Conservation (phyloP, 768 basidiomycete genomes). For the Scleroderma bovista region DNA sequence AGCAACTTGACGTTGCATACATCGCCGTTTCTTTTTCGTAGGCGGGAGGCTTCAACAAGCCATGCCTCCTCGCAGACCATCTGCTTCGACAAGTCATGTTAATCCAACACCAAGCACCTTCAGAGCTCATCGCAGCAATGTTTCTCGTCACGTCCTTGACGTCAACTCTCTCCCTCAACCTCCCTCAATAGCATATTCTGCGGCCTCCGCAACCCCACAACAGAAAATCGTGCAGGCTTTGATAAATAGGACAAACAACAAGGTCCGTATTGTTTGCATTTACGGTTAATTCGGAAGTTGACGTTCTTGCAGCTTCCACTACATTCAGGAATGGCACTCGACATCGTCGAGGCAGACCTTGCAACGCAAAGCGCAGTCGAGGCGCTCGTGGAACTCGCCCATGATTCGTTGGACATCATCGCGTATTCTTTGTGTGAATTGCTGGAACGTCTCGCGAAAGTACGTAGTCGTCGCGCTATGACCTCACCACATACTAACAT, state of each 20-base stretch:
- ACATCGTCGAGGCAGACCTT: constrained; percentile 68
- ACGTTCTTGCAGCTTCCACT: constrained; percentile 60
- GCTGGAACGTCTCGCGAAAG: constrained; percentile 74
- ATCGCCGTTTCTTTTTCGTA: constrained; percentile 4
- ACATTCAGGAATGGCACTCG: constrained; percentile 71
- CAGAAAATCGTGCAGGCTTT: constrained; percentile 79
- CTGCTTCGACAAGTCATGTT: constrained; percentile 47
- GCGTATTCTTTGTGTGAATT: constrained; percentile 72
- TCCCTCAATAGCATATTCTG: constrained; percentile 33
- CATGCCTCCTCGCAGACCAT: constrained; percentile 56
- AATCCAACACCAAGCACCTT: constrained; percentile 31
- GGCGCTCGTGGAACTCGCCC: constrained; percentile 73
- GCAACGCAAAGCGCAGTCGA: constrained; percentile 73
- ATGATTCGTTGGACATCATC: constrained; percentile 75
- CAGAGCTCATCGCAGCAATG: constrained; percentile 57
- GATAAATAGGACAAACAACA: constrained; percentile 75
- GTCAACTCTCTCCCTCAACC: constrained; percentile 29
- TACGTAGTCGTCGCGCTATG: constrained; percentile 26
- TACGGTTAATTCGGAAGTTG: background rate
- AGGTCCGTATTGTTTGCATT: constrained; percentile 40
- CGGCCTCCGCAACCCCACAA: constrained; percentile 51
- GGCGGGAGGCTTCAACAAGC: constrained; percentile 22
- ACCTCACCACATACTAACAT: constrained; percentile 9
- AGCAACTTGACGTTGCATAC: constrained; percentile 1
- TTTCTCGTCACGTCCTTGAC: constrained; percentile 45